Base-by-base conservation (phyloP, 352 stramenopile species). In the Phytophthora uliginosa region DNA sequence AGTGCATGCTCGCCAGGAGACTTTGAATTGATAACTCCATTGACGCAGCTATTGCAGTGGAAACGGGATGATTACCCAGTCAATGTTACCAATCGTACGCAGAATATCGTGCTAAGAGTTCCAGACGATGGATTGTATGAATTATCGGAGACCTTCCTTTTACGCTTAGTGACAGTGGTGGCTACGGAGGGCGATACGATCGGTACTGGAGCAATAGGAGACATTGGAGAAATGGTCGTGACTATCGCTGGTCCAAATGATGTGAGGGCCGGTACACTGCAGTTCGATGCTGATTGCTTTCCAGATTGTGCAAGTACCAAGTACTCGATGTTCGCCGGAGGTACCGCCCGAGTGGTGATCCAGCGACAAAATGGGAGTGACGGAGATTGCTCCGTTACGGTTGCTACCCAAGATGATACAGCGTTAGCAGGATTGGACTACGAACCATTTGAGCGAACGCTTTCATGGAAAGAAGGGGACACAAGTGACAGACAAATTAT, bases 231-330 rank as follows among this genome's bases (percentile, higher is more conserved):
- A 53, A 59, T 89, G 12, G n/a, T 77, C 10, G 76, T 93, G 15
- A 84, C 73, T 15, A 93, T 94, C 24, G 58, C 63, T 34, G 86
- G 86, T 1, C 86, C 86, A 2, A 94, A 94, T 42, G 66, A 94
- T 59, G 84, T 78, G 1, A 78, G 65, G 28, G 57, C 77, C 0
- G 89, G 89, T 4, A 67, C 78, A 3, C 61, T 91, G 13, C 87
- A 93, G 60, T 91, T 95, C 10, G 74, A 87, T 33, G 77, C 85
- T 0, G 74, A 87, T n/a, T 95, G 89, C 33, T 94, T 94, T 65
- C 81, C 85, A 3, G 79, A 68, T 24, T 95, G 89, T 34, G 56
- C 58, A 2, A 86, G 83, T 34, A 66, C 45, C 6, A 83, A 74
- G 52, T 94, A 94, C 62, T 63, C 65, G 0, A 54, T 88, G 10